Conservation (phyloP, 768 basidiomycete species). For the Leccinum fibrillosum region DNA sequence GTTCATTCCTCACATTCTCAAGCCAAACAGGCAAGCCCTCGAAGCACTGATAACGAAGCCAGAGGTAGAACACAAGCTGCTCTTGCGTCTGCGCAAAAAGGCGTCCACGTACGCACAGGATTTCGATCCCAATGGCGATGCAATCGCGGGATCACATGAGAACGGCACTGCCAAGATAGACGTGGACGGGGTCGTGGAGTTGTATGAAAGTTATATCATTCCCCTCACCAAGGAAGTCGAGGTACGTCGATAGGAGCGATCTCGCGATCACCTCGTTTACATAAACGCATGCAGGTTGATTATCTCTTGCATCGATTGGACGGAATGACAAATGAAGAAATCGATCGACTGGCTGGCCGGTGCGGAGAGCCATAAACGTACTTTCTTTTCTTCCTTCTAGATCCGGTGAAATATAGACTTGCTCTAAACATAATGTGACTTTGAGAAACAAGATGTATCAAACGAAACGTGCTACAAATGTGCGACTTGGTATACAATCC, state of each 20-base stretch:
- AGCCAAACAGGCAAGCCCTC: conserved; percentile 72
- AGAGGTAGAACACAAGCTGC: conserved; percentile 84
- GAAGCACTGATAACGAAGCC: conserved; percentile 95
- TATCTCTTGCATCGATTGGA: conserved; percentile 91
- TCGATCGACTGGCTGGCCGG: conserved; percentile 52
- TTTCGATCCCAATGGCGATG: conserved; percentile 64
- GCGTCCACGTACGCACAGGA: conserved; percentile 78
- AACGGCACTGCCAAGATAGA: conserved; percentile 71
- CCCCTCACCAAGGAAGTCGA: conserved; percentile 98
- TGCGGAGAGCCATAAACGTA: conserved; percentile 9
- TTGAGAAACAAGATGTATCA: conserved; percentile 21
- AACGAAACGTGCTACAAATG: conserved; percentile 22
- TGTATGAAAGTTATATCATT: conserved; percentile 95
- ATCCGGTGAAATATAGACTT: conserved; percentile 8
- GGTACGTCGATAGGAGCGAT: conserved; percentile 46
- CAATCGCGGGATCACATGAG: conserved; percentile 33
- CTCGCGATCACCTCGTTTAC: not conserved
- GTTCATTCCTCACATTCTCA: conserved; percentile 90
- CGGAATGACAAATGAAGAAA: conserved; percentile 76
- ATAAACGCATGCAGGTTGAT: conserved; percentile 62
- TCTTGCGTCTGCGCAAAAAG: conserved; percentile 84
- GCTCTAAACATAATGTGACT: not conserved
- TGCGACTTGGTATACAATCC: conserved; percentile 21
- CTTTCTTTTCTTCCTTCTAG: conserved; percentile 1
- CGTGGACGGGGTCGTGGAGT: conserved; percentile 85